phyloP scores from a whole-genome alignment of 257 asterid species.

The Anisodus tanguticus region DNA sequence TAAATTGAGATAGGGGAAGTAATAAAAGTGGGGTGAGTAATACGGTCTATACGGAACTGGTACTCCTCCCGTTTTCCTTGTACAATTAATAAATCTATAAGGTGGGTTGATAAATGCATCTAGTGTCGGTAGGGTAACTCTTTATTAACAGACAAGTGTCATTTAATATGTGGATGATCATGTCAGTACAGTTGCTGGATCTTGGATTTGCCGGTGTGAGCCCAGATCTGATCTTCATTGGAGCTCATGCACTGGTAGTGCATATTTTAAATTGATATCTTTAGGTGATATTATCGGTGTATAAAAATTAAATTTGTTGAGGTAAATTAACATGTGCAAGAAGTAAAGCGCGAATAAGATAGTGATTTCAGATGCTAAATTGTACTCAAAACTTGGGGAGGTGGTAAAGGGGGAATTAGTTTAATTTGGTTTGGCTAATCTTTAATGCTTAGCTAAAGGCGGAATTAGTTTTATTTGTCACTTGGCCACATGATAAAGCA shows the following conservation, averaged over 20 bases:
- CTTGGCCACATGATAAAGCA: conserved; percentile 26
- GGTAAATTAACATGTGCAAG: not conserved
- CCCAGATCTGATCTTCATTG: conserved; percentile 23
- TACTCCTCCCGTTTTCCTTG: conserved; percentile 16
- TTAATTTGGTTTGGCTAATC: not conserved
- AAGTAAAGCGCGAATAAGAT: too few species aligned
- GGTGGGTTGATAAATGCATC: conserved; percentile 42
- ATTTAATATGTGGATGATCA: conserved; percentile 40
- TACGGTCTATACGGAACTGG: conserved; percentile 59
- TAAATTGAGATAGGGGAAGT: not conserved
- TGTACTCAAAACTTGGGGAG: too few species aligned
- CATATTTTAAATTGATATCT: not conserved
- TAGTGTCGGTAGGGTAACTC: conserved; percentile 42
- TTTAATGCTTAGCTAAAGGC: not conserved
- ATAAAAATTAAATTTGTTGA: not conserved
- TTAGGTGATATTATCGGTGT: not conserved
- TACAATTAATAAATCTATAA: conserved; percentile 42
- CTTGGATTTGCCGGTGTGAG: conserved; percentile 36
- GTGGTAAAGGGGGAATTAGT: not conserved
- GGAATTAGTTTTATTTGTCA: not conserved
- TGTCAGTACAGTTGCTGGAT: conserved; percentile 36
- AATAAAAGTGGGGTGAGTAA: conserved; percentile 9
- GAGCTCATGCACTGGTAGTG: too few species aligned
- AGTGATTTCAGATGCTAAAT: too few species aligned
- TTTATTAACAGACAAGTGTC: conserved; percentile 23